Evolutionary conservation across 1,284 basidiomycete species (phyloP), one percentile per base, ranked within the genome.

Genomic region (Xerocomus tenax): DNA sequence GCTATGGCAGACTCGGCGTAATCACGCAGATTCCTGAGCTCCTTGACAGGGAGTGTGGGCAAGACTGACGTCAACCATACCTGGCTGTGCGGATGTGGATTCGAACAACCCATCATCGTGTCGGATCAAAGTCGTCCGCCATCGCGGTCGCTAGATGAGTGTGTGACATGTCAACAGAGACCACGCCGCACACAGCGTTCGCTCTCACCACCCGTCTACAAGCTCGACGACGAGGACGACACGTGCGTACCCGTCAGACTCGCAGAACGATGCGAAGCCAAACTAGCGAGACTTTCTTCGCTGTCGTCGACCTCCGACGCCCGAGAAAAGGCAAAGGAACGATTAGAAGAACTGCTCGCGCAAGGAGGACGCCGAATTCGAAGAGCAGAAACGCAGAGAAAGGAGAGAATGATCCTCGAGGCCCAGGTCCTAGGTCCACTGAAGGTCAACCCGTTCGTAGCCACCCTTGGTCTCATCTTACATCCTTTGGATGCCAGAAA

Each of bases 71-170:
- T 69, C 1, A 86, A 87, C 91, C 92, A 95, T 13, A 87, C 81
- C 69, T 97, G 94, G 12, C 92, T 91, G 65, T 97, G 94, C 0
- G 94, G 92, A 63, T 97, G 94, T 18, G 93, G 91, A 61, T 96
- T 97, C 9, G 88, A 92, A 63, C 91, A 95, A 8, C 94, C 94
- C 94, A 97, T 96, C 71, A 93, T 92, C 2, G 84, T n/a, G 74
- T 68, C 2, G 83, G 75, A 63, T 86, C 77, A 61, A 87, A 86
- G 30, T 74, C 69, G 51, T 74, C 69, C 45, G 69, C 61, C 77
- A 79, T 79, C 57, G 18, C 34, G 30, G 28, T 53, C n/a, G 42
- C 18, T 23, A 8, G 39, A 26, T 34, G 23, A 25, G 19, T n/a
- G n/a, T n/a, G n/a, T 13, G 47, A 50, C 62, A 62, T 62, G 61